These are phyloP conservation scores for Phialophora macrospora DNA, from an alignment of 2,329 filamentous ascomycete species.

Conservation along the genomic window DNA sequence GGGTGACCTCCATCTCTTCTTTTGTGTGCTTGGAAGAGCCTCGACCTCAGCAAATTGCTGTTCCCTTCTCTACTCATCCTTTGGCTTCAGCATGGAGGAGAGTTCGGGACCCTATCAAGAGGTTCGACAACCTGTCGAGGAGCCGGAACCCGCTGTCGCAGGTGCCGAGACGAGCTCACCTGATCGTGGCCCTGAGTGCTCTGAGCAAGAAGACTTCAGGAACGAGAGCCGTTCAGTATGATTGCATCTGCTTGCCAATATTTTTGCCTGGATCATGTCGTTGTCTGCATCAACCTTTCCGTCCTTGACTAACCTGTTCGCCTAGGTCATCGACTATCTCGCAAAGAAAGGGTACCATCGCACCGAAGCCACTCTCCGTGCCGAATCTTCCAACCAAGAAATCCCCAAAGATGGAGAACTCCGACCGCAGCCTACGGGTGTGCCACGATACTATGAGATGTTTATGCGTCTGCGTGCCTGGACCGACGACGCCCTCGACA, in stretches of 20 bases:
- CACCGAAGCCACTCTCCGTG: slow-evolving; percentile 89
- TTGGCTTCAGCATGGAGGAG: not conserved
- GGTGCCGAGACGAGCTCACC: not conserved
- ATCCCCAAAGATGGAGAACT: slow-evolving; percentile 60
- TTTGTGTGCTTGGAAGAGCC: not conserved
- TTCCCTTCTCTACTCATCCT: not conserved
- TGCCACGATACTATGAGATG: slow-evolving; percentile 76
- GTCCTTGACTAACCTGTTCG: slow-evolving; percentile 25
- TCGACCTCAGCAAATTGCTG: not conserved
- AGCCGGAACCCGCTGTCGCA: not conserved
- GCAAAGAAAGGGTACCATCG: slow-evolving; percentile 92
- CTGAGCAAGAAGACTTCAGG: not conserved
- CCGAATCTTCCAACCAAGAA: slow-evolving; percentile 84
- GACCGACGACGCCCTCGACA: slow-evolving; percentile 88
- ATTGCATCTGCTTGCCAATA: not conserved
- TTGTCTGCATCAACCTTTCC: not conserved
- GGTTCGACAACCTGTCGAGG: not conserved
- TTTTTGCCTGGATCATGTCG: slow-evolving; percentile 4
- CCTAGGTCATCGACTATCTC: slow-evolving; percentile 87
- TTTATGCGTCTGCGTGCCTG: slow-evolving; percentile 77
- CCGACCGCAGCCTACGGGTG: slow-evolving; percentile 49
- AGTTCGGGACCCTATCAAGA: not conserved
- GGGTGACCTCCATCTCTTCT: not conserved
- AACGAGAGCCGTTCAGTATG: not conserved
- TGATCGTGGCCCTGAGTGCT: not conserved